phyloP scores from a whole-genome alignment of 2,329 filamentous ascomycete genomes.

The Cladorrhinum sp. region DNA sequence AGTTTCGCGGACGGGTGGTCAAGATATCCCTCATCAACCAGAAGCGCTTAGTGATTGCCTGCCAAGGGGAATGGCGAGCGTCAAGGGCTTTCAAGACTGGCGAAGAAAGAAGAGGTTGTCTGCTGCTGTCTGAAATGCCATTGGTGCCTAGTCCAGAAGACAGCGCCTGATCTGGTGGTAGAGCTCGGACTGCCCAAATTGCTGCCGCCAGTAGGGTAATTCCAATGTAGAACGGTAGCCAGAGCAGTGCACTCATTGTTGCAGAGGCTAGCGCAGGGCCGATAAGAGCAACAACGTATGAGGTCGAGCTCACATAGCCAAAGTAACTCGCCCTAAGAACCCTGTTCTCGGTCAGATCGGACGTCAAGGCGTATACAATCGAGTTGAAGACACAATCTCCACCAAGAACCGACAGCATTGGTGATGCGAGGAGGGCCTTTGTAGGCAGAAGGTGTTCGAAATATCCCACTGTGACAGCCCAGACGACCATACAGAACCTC shows the following conservation, averaged over 20 bases:
- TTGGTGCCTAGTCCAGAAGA: not conserved
- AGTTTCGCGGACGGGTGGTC: constrained; percentile 32
- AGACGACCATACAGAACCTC: constrained; percentile 39
- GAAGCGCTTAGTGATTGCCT: constrained; percentile 29
- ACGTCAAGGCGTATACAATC: constrained; percentile 45
- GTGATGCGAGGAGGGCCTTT: constrained; percentile 39
- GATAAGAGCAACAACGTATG: constrained; percentile 45
- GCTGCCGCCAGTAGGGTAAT: constrained; percentile 36
- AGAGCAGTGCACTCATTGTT: constrained; percentile 43
- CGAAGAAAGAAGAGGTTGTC: not conserved
- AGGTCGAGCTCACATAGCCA: constrained; percentile 48
- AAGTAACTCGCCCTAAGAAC: constrained; percentile 46
- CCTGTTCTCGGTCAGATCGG: constrained; percentile 43
- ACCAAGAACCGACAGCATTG: constrained; percentile 44
- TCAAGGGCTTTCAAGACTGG: constrained; percentile 33
- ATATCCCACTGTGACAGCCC: constrained; percentile 40
- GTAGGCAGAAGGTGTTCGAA: constrained; percentile 38
- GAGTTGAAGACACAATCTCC: constrained; percentile 52
- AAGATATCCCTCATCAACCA: constrained; percentile 26
- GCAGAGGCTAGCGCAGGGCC: constrained; percentile 46
- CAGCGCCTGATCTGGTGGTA: constrained; percentile 24
- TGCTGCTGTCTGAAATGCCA: not conserved
- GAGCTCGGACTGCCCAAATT: constrained; percentile 31
- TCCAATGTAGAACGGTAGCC: constrained; percentile 45
- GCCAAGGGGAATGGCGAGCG: not conserved